Percentiles rank a stretch among this genome's conserved stretches.
These are phyloP conservation scores for Stemphylium lycopersici DNA, from an alignment of 2,329 filamentous ascomycete genomes.

Conservation along the genomic window DNA sequence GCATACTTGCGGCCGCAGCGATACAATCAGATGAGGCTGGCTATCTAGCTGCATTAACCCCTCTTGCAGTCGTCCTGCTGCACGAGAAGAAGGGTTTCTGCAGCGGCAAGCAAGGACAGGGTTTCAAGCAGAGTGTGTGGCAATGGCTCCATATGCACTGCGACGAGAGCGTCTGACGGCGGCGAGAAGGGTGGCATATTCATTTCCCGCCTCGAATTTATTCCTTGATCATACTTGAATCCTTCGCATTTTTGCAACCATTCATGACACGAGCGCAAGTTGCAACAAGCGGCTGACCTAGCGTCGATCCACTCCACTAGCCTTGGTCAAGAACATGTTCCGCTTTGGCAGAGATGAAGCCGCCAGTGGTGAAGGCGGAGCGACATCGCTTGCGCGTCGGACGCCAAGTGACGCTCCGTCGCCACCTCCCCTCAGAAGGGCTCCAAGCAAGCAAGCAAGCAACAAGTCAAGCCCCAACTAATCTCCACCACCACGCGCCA, in stretches of 20 bases:
- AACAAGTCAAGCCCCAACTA: slow-evolving; percentile 13
- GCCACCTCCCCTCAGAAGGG: slow-evolving; percentile 16
- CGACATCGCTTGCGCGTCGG: slow-evolving; percentile 15
- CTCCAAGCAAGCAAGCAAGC: slow-evolving; percentile 21
- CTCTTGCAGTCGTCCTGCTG: neutral
- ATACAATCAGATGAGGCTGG: slow-evolving; percentile 22
- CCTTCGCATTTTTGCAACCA: slow-evolving; percentile 2
- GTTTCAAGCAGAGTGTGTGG: neutral
- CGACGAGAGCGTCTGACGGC: slow-evolving; percentile 2
- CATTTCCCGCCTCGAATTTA: neutral
- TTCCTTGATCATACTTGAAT: neutral
- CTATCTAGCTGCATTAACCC: slow-evolving; percentile 9
- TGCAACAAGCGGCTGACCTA: slow-evolving; percentile 3
- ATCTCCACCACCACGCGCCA: slow-evolving; percentile 27
- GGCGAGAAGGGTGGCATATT: neutral
- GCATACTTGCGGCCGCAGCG: slow-evolving; percentile 16
- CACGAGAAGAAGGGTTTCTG: slow-evolving; percentile 4
- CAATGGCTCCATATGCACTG: slow-evolving; percentile 1
- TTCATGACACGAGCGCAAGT: slow-evolving; percentile 5
- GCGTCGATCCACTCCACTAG: slow-evolving; percentile 15
- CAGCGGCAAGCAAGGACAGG: neutral
- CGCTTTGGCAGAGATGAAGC: slow-evolving; percentile 14
- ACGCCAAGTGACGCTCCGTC: slow-evolving; percentile 23
- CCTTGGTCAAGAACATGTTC: slow-evolving; percentile 13
- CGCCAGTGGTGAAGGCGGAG: slow-evolving; percentile 5